These are phyloP conservation scores for Gossypium bickii DNA, from an alignment of 345 rosid species.

Conservation along the genomic window DNA sequence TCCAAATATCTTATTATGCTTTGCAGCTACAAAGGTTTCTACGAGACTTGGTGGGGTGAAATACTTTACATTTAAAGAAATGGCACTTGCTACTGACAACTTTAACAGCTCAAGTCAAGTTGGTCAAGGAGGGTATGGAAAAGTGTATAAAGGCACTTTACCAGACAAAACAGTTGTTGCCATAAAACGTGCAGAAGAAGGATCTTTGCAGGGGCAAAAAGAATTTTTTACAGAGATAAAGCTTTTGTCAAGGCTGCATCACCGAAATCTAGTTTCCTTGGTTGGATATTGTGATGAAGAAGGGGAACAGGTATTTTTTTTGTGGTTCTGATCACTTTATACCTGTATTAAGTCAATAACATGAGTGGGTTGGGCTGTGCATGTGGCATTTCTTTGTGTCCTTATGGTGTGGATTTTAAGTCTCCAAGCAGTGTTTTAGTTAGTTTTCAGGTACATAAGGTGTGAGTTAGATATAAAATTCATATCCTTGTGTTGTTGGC, in stretches of 20 bases:
- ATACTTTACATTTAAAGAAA: conserved; percentile 66
- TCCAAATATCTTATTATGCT: conserved; percentile 12
- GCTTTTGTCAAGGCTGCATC: conserved; percentile 81
- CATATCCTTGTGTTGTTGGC: conserved; percentile 20
- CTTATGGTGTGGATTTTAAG: background rate
- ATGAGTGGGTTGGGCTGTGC: background rate
- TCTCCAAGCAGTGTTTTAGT: background rate
- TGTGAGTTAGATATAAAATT: background rate
- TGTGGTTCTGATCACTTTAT: background rate
- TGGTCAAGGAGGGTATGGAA: conserved; percentile 92
- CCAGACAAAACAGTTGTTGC: conserved; percentile 57
- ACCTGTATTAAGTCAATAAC: background rate
- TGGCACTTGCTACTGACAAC: conserved; percentile 67
- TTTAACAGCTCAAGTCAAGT: conserved; percentile 63
- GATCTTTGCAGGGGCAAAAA: conserved; percentile 81
- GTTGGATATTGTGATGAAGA: conserved; percentile 89
- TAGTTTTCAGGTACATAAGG: background rate
- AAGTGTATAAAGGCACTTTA: conserved; percentile 72
- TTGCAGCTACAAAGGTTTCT: conserved; percentile 59
- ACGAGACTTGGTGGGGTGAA: conserved; percentile 70
- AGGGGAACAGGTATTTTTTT: conserved; percentile 64
- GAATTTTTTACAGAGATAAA: conserved; percentile 88
- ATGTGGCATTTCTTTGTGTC: conserved; percentile 4
- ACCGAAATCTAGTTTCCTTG: conserved; percentile 80
- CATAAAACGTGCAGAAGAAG: conserved; percentile 81